Evolutionary conservation across 2,329 filamentous ascomycete species (phyloP).

Genomic region (Colletotrichum eremochloae): DNA sequence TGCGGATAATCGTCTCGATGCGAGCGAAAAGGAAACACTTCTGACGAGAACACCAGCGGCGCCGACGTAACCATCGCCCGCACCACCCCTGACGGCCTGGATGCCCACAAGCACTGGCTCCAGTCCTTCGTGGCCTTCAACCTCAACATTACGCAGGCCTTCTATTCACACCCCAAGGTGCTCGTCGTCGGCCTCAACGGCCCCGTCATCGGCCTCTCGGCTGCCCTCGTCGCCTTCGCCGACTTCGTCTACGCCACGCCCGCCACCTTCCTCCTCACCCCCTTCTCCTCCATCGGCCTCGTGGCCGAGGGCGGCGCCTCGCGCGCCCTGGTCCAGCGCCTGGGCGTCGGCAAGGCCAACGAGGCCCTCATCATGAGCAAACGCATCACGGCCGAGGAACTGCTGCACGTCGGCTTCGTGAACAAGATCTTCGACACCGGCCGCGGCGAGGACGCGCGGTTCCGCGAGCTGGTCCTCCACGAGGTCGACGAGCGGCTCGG

Average conservation of each 20-base stretch:
- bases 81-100: constrained; percentile 53
- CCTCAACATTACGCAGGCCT: constrained; percentile 88
- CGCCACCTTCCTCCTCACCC: constrained; percentile 87
- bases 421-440: constrained; percentile 79
- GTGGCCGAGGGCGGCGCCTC: constrained; percentile 90
- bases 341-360: constrained; percentile 86
- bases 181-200: constrained; percentile 93
- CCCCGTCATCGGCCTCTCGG: constrained; percentile 88
- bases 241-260: constrained; percentile 94
- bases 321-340: constrained; percentile 80
- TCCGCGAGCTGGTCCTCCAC: constrained; percentile 77
- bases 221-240: constrained; percentile 83
- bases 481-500: constrained; percentile 89
- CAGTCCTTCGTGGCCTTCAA: constrained; percentile 85
- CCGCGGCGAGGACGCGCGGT: constrained; percentile 75
- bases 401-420: constrained; percentile 83
- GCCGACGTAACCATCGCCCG: constrained; percentile 78
- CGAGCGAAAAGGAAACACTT: background rate
- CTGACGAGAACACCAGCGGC: constrained; percentile 66
- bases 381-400: constrained; percentile 78
- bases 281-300: constrained; percentile 90
- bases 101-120: constrained; percentile 69
- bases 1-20: background rate
- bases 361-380: constrained; percentile 95
- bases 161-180: constrained; percentile 95